Percentiles rank a stretch among this genome's conserved stretches.
Conservation (phyloP, 2,329 filamentous ascomycete genomes). For the Venturiaceae sp. region DNA sequence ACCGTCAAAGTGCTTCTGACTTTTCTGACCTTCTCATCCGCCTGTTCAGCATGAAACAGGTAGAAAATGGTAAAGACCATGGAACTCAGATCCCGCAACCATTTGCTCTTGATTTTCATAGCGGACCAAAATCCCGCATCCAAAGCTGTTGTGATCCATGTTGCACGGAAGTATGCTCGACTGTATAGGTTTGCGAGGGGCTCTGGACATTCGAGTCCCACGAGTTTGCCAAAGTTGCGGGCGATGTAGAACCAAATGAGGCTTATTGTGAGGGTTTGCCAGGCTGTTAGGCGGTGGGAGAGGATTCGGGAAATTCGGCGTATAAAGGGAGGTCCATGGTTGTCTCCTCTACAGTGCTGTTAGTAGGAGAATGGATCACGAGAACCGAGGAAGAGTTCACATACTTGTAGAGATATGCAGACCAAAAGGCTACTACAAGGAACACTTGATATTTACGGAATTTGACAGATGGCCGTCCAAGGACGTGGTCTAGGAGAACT, state of each 20-base stretch:
- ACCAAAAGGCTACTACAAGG: slow-evolving; percentile 86
- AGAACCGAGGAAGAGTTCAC: neutral
- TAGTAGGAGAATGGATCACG: slow-evolving; percentile 8
- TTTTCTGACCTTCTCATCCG: slow-evolving; percentile 92
- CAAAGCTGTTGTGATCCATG: slow-evolving; percentile 89
- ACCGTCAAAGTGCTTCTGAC: slow-evolving; percentile 79
- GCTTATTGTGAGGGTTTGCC: slow-evolving; percentile 81
- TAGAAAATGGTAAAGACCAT: slow-evolving; percentile 85
- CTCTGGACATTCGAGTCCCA: slow-evolving; percentile 85
- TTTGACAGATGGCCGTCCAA: slow-evolving; percentile 82
- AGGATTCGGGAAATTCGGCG: slow-evolving; percentile 63
- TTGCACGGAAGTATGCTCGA: slow-evolving; percentile 85
- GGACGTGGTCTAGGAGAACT: slow-evolving; percentile 64
- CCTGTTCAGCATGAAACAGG: slow-evolving; percentile 82
- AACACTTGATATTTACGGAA: slow-evolving; percentile 90
- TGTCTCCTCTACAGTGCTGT: slow-evolving; percentile 54
- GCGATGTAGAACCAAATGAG: slow-evolving; percentile 86
- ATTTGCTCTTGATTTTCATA: slow-evolving; percentile 78
- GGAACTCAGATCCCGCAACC: slow-evolving; percentile 72
- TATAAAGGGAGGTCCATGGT: slow-evolving; percentile 75
- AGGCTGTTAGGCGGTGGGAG: slow-evolving; percentile 64
- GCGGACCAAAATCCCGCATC: slow-evolving; percentile 98
- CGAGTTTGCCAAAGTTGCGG: slow-evolving; percentile 86
- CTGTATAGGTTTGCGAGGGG: slow-evolving; percentile 92
- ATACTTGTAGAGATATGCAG: slow-evolving; percentile 68